Base-by-base conservation (phyloP, 1,139 yeast genomes). In the Geotrichum armillariae region DNA sequence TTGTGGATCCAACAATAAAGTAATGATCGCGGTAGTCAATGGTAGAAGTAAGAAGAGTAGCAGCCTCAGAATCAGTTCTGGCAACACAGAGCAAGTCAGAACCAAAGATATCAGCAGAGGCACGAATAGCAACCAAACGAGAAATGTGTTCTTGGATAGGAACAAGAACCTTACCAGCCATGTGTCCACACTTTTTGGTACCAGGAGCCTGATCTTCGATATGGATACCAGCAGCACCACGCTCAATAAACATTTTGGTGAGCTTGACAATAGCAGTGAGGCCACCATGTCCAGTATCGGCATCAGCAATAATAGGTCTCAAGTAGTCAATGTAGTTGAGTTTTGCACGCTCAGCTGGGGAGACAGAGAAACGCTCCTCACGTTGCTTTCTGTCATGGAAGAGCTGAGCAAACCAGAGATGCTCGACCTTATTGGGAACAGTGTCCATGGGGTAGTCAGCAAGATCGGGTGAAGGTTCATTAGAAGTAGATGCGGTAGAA, bases 171-270 rank as follows among this genome's bases (percentile, higher is more conserved):
- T 94, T 90, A 63, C 99, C 99, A 60, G 96, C 98, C 96, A 91
- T 89, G 71, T 85, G 91, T 58, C 98, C 98, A 76, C 98, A 91
- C 75, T 93, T 93, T 73, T 91, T 91, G 67, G 97, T 91, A 66
- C 98, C 97, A 51, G 98, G 96, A 54, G 97, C 96, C 77, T 93
- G 98, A 73, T 91, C 98, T 75, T 91, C 99, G 68, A 91, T 89
- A 71, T 91, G 99, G 65, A 91, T 90, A 69, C 98, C 98, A 54
- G 98, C 98, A 50, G 98, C 99, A 72, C 98, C 98, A 66, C 95
- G 85, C 76, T 93, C 98, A 63, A 93, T 89, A 68, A 91, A 93
- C 83, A 93, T 77, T 76, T 93, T 93, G 67, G 97, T 90, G 70
- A 91, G 82, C 75, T 91, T 91, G 75, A 89, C 86, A 61, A 90